Conservation (phyloP, 768 basidiomycete genomes). For the Suillus tomentosus region DNA sequence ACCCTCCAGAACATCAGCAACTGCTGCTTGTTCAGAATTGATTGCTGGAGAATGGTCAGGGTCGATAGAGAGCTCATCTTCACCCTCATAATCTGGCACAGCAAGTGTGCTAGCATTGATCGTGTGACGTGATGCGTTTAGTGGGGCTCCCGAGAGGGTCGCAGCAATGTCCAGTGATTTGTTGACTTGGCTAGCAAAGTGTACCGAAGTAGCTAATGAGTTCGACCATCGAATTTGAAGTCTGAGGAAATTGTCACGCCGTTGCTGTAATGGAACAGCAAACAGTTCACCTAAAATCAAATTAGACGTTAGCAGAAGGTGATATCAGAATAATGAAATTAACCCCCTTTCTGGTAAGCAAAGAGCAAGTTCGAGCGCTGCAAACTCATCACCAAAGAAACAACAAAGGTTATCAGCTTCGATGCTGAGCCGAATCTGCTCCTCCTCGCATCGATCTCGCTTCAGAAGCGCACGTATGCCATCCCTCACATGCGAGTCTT, state of each 20-base stretch:
- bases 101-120: neutral
- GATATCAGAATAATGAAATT: neutral
- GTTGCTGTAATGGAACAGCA: neutral
- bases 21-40: neutral
- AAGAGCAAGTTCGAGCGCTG: conserved; percentile 23
- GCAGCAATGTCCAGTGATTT: conserved; percentile 11
- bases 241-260: neutral
- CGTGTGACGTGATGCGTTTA: neutral
- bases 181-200: conserved; percentile 16
- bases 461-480: conserved; percentile 35
- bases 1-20: neutral
- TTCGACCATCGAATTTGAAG: conserved; percentile 22
- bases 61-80: neutral
- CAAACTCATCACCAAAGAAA: conserved; percentile 37
- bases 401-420: conserved; percentile 39
- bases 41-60: neutral
- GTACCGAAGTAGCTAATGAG: conserved; percentile 12
- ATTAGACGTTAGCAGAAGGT: neutral
- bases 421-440: conserved; percentile 22
- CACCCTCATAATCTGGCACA: neutral
- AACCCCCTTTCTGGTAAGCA: conserved; percentile 13
- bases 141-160: neutral
- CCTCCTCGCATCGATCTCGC: conserved; percentile 33
- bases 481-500: conserved; percentile 29
- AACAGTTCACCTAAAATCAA: neutral